These are phyloP conservation scores for Cordyceps cicadae DNA, from an alignment of 2,329 filamentous ascomycete species.

Conservation along the genomic window DNA sequence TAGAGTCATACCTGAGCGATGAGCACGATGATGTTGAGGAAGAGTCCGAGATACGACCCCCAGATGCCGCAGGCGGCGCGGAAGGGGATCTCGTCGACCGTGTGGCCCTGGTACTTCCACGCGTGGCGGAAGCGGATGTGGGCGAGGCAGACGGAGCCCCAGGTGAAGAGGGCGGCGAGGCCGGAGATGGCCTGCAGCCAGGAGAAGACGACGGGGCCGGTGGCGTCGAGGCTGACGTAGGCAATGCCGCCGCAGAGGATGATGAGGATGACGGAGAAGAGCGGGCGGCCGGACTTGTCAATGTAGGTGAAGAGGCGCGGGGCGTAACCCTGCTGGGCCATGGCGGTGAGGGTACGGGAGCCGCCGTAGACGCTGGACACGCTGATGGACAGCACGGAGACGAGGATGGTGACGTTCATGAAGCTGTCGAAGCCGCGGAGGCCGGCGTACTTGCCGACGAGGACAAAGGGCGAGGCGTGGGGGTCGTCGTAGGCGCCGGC, in stretches of 20 bases:
- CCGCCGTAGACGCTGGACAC: slow-evolving; percentile 47
- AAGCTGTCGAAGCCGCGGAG: slow-evolving; percentile 40
- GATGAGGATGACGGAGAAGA: slow-evolving; percentile 36
- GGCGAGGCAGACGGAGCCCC: slow-evolving; percentile 54
- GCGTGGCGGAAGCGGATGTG: slow-evolving; percentile 43
- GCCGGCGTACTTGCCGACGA: slow-evolving; percentile 39
- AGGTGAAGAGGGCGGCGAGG: slow-evolving; percentile 55
- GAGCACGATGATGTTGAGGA: slow-evolving; percentile 45
- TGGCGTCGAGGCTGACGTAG: slow-evolving; percentile 36
- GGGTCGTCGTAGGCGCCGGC: slow-evolving; percentile 31
- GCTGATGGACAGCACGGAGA: slow-evolving; percentile 47
- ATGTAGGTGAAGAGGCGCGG: slow-evolving; percentile 46
- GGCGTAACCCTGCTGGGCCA: slow-evolving; percentile 48
- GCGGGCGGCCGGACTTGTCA: slow-evolving; percentile 44
- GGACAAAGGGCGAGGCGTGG: slow-evolving; percentile 41
- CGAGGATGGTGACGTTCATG: slow-evolving; percentile 46
- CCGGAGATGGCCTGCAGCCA: slow-evolving; percentile 59
- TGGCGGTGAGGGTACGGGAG: slow-evolving; percentile 47
- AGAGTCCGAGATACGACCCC: slow-evolving; percentile 55
- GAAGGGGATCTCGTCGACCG: slow-evolving; percentile 58
- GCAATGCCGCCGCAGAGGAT: slow-evolving; percentile 40
- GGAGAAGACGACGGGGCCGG: slow-evolving; percentile 46
- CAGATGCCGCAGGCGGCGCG: slow-evolving; percentile 48
- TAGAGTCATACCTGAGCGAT: slow-evolving; percentile 26
- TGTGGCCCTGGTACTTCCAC: slow-evolving; percentile 50